phyloP scores from a whole-genome alignment of 2,329 filamentous ascomycete genomes.

The Phialophora chinensis region DNA sequence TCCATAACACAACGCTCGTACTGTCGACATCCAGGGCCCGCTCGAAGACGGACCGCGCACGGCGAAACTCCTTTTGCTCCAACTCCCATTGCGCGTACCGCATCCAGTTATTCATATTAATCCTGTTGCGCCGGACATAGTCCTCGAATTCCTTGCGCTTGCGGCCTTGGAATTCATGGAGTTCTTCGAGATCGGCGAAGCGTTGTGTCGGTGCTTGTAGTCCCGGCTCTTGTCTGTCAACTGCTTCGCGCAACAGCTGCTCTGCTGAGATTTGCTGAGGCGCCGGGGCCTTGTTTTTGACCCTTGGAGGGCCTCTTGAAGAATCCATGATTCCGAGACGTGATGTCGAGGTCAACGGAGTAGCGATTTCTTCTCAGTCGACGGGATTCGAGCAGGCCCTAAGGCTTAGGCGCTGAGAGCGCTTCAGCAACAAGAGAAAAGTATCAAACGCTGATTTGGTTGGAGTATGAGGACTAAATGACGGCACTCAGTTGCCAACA shows the following conservation, averaged over 20 bases:
- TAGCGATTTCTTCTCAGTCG: not conserved
- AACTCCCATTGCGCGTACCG: constrained; percentile 97
- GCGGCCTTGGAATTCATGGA: constrained; percentile 94
- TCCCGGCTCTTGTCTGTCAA: constrained; percentile 89
- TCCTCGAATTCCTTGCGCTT: constrained; percentile 97
- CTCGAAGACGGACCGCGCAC: constrained; percentile 92
- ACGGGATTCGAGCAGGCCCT: not conserved
- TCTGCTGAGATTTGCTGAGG: constrained; percentile 92
- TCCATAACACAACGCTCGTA: constrained; percentile 85
- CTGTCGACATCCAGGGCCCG: constrained; percentile 89
- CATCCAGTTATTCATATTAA: constrained; percentile 99
- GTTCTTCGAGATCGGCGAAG: constrained; percentile 94
- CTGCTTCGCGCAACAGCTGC: constrained; percentile 94
- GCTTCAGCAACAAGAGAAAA: not conserved
- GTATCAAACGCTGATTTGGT: not conserved
- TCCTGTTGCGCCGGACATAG: constrained; percentile 91
- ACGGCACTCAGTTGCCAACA: not conserved
- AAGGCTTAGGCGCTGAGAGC: not conserved
- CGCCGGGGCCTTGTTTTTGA: constrained; percentile 98
- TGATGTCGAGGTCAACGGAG: not conserved
- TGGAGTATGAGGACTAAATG: not conserved
- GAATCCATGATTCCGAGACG: constrained; percentile 72
- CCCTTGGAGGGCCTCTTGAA: constrained; percentile 86
- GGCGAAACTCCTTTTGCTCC: constrained; percentile 95
- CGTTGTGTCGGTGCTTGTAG: constrained; percentile 91